Evolutionary conservation across 306 rosid genomes (phyloP).

Genomic region (Argentina anserina): DNA sequence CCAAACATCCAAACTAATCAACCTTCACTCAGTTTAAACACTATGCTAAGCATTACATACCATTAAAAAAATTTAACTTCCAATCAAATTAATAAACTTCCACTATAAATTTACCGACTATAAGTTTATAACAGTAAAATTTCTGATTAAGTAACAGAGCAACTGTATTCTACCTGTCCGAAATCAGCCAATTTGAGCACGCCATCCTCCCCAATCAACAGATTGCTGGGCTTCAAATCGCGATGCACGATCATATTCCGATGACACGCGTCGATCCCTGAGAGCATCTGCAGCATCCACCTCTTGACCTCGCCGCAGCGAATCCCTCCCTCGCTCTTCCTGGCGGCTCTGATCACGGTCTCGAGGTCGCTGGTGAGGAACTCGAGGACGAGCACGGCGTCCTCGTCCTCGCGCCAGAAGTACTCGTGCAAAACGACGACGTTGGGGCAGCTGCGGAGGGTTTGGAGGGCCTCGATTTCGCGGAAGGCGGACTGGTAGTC

Average conservation of each 20-base stretch:
- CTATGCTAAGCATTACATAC: too few species aligned
- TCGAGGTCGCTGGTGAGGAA: slow-evolving; percentile 55
- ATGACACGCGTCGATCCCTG: slow-evolving; percentile 76
- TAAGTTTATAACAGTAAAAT: too few species aligned
- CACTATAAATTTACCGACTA: too few species aligned
- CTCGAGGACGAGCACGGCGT: slow-evolving; percentile 88
- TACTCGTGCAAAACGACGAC: slow-evolving; percentile 70
- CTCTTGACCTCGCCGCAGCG: slow-evolving; percentile 55
- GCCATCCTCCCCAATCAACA: slow-evolving; percentile 74
- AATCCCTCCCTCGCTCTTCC: slow-evolving; percentile 38
- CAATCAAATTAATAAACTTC: too few species aligned
- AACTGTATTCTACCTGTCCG: slow-evolving; percentile 93
- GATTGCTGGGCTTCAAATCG: slow-evolving; percentile 76
- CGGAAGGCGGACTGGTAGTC: slow-evolving; percentile 74
- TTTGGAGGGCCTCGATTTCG: slow-evolving; percentile 73
- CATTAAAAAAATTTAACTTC: too few species aligned
- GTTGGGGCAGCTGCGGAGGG: slow-evolving; percentile 54
- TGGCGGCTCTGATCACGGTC: slow-evolving; percentile 51
- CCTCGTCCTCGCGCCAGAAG: slow-evolving; percentile 91
- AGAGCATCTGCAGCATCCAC: slow-evolving; percentile 76
- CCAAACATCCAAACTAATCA: slow-evolving; percentile 1
- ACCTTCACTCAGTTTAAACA: too few species aligned
- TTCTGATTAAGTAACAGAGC: too few species aligned
- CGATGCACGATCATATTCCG: slow-evolving; percentile 66
- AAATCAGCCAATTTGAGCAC: slow-evolving; percentile 83